phyloP scores from a whole-genome alignment of 306 rosid genomes.

The Acmispon strigosus region DNA sequence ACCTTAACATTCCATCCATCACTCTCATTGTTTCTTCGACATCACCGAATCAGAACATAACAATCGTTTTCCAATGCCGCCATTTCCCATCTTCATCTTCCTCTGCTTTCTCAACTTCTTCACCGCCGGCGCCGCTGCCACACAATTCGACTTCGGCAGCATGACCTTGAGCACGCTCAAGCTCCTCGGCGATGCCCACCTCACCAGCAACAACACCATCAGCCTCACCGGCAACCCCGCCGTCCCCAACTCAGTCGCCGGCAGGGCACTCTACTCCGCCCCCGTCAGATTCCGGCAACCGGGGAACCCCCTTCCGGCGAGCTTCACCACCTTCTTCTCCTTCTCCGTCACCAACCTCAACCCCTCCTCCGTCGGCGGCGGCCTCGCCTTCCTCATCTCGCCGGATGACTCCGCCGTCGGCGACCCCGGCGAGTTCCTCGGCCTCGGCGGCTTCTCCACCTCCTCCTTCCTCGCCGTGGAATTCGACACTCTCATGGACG shows the following conservation, averaged over 20 bases:
- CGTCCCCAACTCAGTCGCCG: slow-evolving; percentile 76
- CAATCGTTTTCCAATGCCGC: background rate
- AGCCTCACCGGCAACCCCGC: slow-evolving; percentile 65
- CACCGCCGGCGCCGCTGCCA: slow-evolving; percentile 10
- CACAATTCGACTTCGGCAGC: slow-evolving; percentile 71
- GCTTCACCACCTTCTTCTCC: slow-evolving; percentile 70
- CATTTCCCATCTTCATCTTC: background rate
- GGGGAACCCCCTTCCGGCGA: slow-evolving; percentile 29
- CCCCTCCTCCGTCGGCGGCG: slow-evolving; percentile 87
- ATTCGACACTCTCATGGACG: slow-evolving; percentile 83
- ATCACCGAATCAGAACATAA: background rate
- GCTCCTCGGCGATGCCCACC: slow-evolving; percentile 81
- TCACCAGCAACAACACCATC: slow-evolving; percentile 52
- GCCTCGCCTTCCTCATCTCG: slow-evolving; percentile 67
- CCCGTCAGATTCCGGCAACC: slow-evolving; percentile 64
- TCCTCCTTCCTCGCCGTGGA: slow-evolving; percentile 58
- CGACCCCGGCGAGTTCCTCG: slow-evolving; percentile 57
- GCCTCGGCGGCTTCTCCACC: slow-evolving; percentile 20
- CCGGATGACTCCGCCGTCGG: slow-evolving; percentile 48
- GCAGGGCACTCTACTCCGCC: slow-evolving; percentile 54
- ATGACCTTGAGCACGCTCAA: slow-evolving; percentile 51
- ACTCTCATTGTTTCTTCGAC: too few species aligned
- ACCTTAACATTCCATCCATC: background rate
- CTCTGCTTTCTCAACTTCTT: background rate
- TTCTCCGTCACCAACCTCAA: slow-evolving; percentile 66